A percentile compares a stretch with the other conserved stretches of the same genome.
Evolutionary conservation across 352 stramenopile genomes (phyloP).

Genomic region (Plasmopara muralis): DNA sequence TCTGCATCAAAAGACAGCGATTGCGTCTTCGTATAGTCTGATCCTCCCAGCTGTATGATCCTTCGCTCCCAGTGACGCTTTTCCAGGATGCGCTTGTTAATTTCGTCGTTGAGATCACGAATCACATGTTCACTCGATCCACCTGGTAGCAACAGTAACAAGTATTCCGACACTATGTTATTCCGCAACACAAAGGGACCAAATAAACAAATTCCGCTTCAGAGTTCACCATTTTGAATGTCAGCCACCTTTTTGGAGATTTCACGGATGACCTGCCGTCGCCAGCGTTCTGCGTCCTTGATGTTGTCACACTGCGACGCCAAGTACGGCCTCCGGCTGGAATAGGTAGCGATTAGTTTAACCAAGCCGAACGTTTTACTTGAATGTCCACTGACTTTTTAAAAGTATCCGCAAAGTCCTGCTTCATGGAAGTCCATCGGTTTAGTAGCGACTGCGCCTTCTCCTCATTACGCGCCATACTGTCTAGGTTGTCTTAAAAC

Average conservation of each 20-base stretch:
- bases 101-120: slow-evolving; percentile 97
- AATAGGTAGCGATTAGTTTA: slow-evolving; percentile 1
- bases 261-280: slow-evolving; percentile 91
- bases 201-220: background rate
- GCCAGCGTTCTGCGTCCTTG: slow-evolving; percentile 89
- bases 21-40: slow-evolving; percentile 83
- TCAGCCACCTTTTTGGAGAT: slow-evolving; percentile 93
- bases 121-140: slow-evolving; percentile 94
- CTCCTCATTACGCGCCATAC: slow-evolving; percentile 97
- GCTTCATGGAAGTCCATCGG: slow-evolving; percentile 97
- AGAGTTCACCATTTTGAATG: slow-evolving; percentile 90
- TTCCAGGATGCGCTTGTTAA: slow-evolving; percentile 97
- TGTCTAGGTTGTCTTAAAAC: slow-evolving; percentile 1
- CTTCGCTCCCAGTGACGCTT: slow-evolving; percentile 84
- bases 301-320: slow-evolving; percentile 92
- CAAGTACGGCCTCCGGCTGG: slow-evolving; percentile 87
- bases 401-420: slow-evolving; percentile 85
- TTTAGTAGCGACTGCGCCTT: slow-evolving; percentile 98
- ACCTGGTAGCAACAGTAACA: slow-evolving; percentile 27
- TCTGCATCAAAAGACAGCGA: slow-evolving; percentile 75
- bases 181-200: background rate
- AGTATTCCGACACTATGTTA: background rate
- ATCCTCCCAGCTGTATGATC: slow-evolving; percentile 87
- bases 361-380: background rate
- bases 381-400: slow-evolving; percentile 45